These are phyloP conservation scores for Cytospora mali DNA, from an alignment of 2,329 filamentous ascomycete genomes.

Conservation along the genomic window DNA sequence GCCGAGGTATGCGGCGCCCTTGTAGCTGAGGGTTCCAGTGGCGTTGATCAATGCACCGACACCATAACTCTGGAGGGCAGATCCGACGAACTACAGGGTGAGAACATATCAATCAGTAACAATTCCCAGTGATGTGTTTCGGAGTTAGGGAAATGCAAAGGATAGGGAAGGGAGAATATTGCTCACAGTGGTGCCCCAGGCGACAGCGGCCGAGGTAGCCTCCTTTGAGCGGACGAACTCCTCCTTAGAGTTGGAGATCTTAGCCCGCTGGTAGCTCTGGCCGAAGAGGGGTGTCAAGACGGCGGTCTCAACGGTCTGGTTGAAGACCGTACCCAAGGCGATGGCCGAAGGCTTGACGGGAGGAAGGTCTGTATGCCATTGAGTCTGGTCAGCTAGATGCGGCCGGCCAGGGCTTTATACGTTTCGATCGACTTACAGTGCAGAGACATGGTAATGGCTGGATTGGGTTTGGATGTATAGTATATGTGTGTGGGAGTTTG, in stretches of 20 bases:
- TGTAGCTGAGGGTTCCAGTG: slow-evolving; percentile 93
- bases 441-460: slow-evolving; percentile 56
- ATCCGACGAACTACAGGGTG: slow-evolving; percentile 59
- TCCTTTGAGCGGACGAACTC: slow-evolving; percentile 95
- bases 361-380: slow-evolving; percentile 52
- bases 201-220: slow-evolving; percentile 80
- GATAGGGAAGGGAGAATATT: neutral
- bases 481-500: slow-evolving; percentile 5
- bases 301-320: slow-evolving; percentile 55
- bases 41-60: slow-evolving; percentile 91
- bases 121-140: no score
- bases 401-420: neutral
- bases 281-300: slow-evolving; percentile 90
- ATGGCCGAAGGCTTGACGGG: slow-evolving; percentile 97
- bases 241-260: slow-evolving; percentile 90
- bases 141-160: accelerated
- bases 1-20: slow-evolving; percentile 93
- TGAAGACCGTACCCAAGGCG: slow-evolving; percentile 93
- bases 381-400: slow-evolving; percentile 18
- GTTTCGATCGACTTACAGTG: slow-evolving; percentile 50
- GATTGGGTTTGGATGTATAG: no score
- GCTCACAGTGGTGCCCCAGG: slow-evolving; percentile 63
- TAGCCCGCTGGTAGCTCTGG: slow-evolving; percentile 90
- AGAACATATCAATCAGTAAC: neutral
- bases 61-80: slow-evolving; percentile 85